Base-by-base conservation (phyloP, 805 yeast genomes). In the Candida chilensis region DNA sequence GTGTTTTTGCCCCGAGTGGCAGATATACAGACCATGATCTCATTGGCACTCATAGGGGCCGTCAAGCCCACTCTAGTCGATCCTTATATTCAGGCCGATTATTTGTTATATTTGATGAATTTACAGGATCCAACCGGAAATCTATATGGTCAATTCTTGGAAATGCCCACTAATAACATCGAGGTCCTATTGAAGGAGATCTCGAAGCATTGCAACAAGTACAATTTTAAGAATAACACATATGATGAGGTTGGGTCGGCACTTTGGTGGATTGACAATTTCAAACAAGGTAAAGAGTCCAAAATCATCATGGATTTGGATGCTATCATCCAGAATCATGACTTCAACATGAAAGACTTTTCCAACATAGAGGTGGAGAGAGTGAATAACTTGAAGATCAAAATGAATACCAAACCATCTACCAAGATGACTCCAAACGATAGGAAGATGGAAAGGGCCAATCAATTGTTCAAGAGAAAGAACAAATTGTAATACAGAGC, bases 41-140 rank as follows among this genome's bases (percentile, higher is more conserved):
- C 78, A 3, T 60, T 88, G 22, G 65, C 83, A 1, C 54, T 87
- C 13, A 74, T 81, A 21, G 94, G 94, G 1, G 78, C 92, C 28
- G 80, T 88, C 5, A 75, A 75, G 34, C 59, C 71, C 4, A 67
- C 69, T 11, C 60, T 71, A n/a, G 69, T 86, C 11, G 96, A 88
- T 47, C 94, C 95, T 0, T 75, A 81, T 3, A 69, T 85, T 19
- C 83, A 80, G 32, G 94, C 95, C 1, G 97, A 90, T 48, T 90
- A 81, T 49, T 54, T 90, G 20, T 60, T 90, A 17, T 92, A 64
- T 44, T 55, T 81, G 15, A 56, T 88, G 54, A 90, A 92, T 46
- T 48, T 77, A 12, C 80, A 73, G 37, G 72, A 69, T 34, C 60
- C 65, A 2, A 41, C 52, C 4, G 76, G 76, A 2, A 34, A 40